Evolutionary conservation across 371 early-diverging fungal genomes (phyloP).

Genomic region (Actinomortierella wolfii): DNA sequence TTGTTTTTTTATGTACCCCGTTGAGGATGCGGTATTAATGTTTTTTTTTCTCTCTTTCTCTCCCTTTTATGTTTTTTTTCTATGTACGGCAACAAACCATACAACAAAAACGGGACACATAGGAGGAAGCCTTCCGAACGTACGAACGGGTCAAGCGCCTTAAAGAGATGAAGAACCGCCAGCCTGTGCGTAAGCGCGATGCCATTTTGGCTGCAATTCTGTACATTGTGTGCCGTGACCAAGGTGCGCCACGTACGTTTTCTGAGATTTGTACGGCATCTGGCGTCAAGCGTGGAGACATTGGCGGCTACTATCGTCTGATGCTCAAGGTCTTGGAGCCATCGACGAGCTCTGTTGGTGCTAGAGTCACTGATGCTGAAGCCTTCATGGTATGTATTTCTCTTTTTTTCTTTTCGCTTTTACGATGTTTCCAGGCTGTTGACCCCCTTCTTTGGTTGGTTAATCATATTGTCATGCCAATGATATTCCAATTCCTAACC

Average conservation of each 20-base stretch:
- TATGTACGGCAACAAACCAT: background rate
- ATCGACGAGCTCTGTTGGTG: conserved; percentile 27
- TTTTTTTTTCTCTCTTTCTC: conserved; percentile 1
- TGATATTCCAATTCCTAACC: too few relatives aligned
- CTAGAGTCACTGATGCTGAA: conserved; percentile 46
- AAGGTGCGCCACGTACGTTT: conserved; percentile 58
- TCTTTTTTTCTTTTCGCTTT: background rate
- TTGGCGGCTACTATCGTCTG: conserved; percentile 58
- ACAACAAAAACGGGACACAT: conserved; percentile 9
- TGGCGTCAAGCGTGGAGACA: conserved; percentile 59
- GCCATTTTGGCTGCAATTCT: conserved; percentile 61
- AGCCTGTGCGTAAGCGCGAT: conserved; percentile 60
- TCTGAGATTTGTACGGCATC: conserved; percentile 59
- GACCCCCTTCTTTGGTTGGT: too few relatives aligned
- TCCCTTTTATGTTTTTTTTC: background rate
- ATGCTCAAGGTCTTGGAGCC: conserved; percentile 56
- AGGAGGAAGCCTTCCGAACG: conserved; percentile 52
- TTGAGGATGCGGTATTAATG: background rate
- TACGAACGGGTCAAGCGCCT: conserved; percentile 57
- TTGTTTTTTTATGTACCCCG: background rate
- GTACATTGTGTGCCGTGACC: conserved; percentile 57
- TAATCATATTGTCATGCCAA: background rate
- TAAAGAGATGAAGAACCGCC: conserved; percentile 62
- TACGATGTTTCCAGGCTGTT: too few relatives aligned
- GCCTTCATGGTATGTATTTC: conserved; percentile 39